Percentiles rank a stretch among this genome's conserved stretches.
These are phyloP conservation scores for Solanum corneliomulleri DNA, from an alignment of 257 asterid genomes.

Conservation along the genomic window DNA sequence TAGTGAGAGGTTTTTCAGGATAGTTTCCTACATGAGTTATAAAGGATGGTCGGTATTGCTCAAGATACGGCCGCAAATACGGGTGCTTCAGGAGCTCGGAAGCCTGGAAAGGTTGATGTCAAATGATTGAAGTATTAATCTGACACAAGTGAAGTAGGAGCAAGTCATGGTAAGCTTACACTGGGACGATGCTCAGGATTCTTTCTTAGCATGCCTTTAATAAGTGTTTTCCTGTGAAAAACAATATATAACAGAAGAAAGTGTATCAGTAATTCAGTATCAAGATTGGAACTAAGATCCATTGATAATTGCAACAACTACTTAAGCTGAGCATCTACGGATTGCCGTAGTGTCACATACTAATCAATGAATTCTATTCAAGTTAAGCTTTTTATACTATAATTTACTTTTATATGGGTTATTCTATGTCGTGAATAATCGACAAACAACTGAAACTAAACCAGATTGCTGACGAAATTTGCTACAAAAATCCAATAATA, in stretches of 20 bases:
- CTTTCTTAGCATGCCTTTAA: conserved; percentile 96
- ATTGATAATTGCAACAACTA: not conserved
- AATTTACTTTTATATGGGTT: not conserved
- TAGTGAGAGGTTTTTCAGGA: conserved; percentile 32
- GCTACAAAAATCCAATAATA: not conserved
- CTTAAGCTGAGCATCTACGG: not conserved
- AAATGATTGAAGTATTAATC: not conserved
- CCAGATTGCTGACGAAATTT: not conserved
- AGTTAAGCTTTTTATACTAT: not conserved
- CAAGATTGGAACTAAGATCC: not conserved
- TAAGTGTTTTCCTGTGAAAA: conserved; percentile 66
- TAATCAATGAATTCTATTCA: not conserved
- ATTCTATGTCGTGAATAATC: not conserved
- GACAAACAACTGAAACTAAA: not conserved
- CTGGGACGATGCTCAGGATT: conserved; percentile 93
- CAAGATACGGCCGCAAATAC: conserved; percentile 62
- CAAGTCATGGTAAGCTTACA: conserved; percentile 36
- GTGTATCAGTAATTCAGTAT: not conserved
- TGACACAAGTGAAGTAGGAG: not conserved
- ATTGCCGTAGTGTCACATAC: not conserved
- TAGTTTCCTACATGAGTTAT: conserved; percentile 13
- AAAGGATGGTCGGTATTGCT: conserved; percentile 60
- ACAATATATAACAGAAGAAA: not conserved
- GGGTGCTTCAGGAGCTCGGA: conserved; percentile 86
- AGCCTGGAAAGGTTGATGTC: conserved; percentile 44